Base-by-base conservation (phyloP, 352 stramenopile genomes). In the Pythium aristosporum region DNA sequence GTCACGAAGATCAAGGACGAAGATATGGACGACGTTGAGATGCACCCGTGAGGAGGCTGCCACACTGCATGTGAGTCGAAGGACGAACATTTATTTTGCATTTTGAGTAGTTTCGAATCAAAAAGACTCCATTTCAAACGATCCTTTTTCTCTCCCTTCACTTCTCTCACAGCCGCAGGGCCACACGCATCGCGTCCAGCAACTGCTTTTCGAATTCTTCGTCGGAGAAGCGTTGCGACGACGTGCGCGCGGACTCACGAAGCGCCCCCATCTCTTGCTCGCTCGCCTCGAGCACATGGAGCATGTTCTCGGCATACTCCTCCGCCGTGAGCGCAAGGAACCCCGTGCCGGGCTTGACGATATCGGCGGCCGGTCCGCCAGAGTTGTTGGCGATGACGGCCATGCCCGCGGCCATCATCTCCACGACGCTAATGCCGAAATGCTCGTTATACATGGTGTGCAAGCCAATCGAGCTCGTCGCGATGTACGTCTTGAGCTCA, bases 381-480 rank as follows among this genome's bases (percentile, higher is more conserved):
- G 93, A 99, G 71, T 99, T 91, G 78, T 99, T 98, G 6, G 97
- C 98, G 8, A 99, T 77, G 0, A 96, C 85, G 1, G 99, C 75
- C 57, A 99, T 75, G 12, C 97, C 97, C 2, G 97, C 94, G 10
- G 97, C 92, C 95, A 99, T 99, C 96, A 99, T 99, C 82, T 99
- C 98, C 44, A 99, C 98, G 34, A 99, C 96, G 51, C 96, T 97
- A 73, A 99, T 99, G 9, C 98, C 98, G 84, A 99, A 99, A 77
- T 99, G 98, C 75, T 99, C 98, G 61, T 99, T 99, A 82, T 96
- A 98, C 98, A 99, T 99, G 15, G 97, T 99, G 80, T 99, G 98
- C 8, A 99, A 70, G 5, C 98, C 98, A 20, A 99, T 89, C 9
- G 84, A 87, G 59, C 91, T 85, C 41, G 70, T 80, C 7, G 74